Evolutionary conservation across 345 rosid genomes (phyloP), one percentile per base, ranked within the genome.

Genomic region (Euphorbia tirucalli): DNA sequence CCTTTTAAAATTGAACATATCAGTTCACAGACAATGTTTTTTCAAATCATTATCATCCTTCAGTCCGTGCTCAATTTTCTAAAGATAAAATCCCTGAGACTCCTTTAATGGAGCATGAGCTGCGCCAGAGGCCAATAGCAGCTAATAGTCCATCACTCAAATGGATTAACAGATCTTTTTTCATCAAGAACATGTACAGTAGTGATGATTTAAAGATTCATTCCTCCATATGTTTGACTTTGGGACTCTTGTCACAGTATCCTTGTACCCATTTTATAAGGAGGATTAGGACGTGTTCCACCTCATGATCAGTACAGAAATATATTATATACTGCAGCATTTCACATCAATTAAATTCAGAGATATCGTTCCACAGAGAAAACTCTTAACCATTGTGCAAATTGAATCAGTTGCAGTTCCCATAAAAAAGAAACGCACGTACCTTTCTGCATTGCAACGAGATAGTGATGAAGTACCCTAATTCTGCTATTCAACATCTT

Each of bases 401-500:
- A 4, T 5, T 46, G 37, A 41, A 67, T 67, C 63, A 21, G n/a
- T 35, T 35, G 4, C n/a, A n/a, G n/a, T 19, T 43, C 35, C 39
- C 60, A 68, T 28, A 19, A 18, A 24, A n/a, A 44, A 65, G 58
- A 43, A 46, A 60, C 0, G 10, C 43, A 21, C 11, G 31, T 81
- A 95, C 99, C 98, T 82, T 92, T 90, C 81, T 92, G 93, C 98
- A 95, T 92, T 13, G 89, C 89, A 41, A 70, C 83, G 75, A 92
- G 99, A 78, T 90, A 90, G 65, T 95, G 97, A 77, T 88, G 91
- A 72, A 95, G 96, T 76, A 95, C 96, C 80, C 89, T 86, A 71
- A 93, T 87, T 81, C 98, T 88, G 83, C 97, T 89, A 82, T 88
- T 93, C 67, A 93, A 80, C 99, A 96, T 96, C 88, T 95, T 95